Base-by-base conservation (phyloP, 2,329 filamentous ascomycete genomes). In the Colletotrichum zoysiae region DNA sequence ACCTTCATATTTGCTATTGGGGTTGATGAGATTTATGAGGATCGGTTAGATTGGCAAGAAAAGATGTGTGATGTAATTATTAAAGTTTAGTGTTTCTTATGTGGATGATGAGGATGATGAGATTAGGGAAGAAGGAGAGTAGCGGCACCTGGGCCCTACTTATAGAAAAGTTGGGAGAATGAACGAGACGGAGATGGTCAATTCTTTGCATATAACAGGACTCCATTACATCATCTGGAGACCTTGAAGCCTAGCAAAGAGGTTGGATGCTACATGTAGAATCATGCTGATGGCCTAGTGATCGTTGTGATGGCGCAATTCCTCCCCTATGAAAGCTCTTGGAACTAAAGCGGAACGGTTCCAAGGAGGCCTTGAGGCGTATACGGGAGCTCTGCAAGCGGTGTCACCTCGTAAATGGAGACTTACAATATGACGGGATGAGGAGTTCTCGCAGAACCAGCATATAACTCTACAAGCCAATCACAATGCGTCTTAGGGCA, bases 1-100 rank as follows among this genome's bases (percentile, higher is more conserved):
- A 80, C 65, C 76, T 80, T 81, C 80, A 81, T 81, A 7, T 67
- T 79, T 64, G 12, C 33, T 65, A 11, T 16, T 68, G 65, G 18
- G 58, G 51, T 26, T n/a, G 14, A 30, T 23, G 40, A n/a, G 26
- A 38, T 26, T 48, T 51, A 3, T 26, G 14, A 55, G 48, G 38
- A n/a, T 33, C 18, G 1, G 20, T 18, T 53, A 35, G 33, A 7
- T 51, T 40, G 16, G 23, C 12, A 23, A 48, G 46, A 48, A 23
- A 3, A 48, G 46, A 48, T 23, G 20, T 48, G 20, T 12, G 46
- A 5, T 23, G n/a, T n/a, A 9, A 23, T 18, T n/a, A 20, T 48
- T 23, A 4, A 12, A 12, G n/a, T 12, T n/a, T 4, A 1, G 20
- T 48, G 8, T 48, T 23, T 48, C 3, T 48, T 48, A 2, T 30